phyloP scores from a whole-genome alignment of 768 basidiomycete genomes.

The Rhodotorula taiwanensis region DNA sequence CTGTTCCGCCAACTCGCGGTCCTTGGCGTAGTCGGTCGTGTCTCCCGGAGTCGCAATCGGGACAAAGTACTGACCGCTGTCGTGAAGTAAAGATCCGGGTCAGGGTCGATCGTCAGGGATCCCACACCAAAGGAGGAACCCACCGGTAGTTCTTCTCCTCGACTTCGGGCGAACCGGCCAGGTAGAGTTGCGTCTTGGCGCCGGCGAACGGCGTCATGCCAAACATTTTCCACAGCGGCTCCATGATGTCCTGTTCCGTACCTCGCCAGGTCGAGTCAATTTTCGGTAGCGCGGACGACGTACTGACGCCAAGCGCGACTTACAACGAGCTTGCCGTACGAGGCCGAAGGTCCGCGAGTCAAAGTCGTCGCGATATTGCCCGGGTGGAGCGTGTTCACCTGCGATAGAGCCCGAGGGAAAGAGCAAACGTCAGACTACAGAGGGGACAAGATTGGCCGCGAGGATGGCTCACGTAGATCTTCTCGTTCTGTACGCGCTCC shows the following conservation, averaged over 20 bases:
- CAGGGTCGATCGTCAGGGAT: neutral
- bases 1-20: conserved; percentile 24
- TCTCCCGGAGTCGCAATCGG: conserved; percentile 29
- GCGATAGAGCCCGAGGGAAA: neutral
- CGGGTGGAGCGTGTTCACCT: conserved; percentile 21
- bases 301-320: too few species aligned
- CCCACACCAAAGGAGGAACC: neutral
- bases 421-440: too few species aligned
- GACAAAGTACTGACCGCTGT: conserved; percentile 35
- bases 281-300: too few species aligned
- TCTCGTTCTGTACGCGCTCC: conserved; percentile 16
- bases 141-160: conserved; percentile 35
- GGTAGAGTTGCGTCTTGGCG: conserved; percentile 39
- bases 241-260: too few species aligned
- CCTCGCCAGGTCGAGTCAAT: too few species aligned
- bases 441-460: too few species aligned
- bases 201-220: conserved; percentile 40
- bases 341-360: conserved; percentile 7
- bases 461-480: conserved; percentile 26
- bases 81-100: neutral
- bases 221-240: neutral
- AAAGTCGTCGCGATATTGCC: conserved; percentile 19
- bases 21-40: conserved; percentile 17
- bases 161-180: conserved; percentile 35
- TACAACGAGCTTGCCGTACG: conserved; percentile 7